Evolutionary conservation across 768 basidiomycete genomes (phyloP).

Genomic region (Lanmaoa pseudosensibilis): DNA sequence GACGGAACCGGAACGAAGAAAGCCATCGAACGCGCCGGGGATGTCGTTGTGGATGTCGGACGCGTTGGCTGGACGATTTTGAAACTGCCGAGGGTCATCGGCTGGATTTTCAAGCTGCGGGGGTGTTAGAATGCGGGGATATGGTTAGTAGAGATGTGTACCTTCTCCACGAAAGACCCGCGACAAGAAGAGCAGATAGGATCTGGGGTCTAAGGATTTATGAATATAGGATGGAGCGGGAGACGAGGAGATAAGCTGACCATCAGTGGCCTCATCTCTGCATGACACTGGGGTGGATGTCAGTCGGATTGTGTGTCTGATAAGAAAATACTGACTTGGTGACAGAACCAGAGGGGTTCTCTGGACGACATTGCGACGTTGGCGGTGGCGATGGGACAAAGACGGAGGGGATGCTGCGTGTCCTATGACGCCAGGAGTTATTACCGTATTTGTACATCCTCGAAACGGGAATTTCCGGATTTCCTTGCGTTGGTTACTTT

Average conservation of each 20-base stretch:
- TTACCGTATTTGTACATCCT: too few species aligned
- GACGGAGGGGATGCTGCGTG: background rate
- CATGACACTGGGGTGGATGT: slow-evolving; percentile 60
- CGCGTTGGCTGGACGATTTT: slow-evolving; percentile 34
- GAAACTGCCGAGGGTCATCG: slow-evolving; percentile 76
- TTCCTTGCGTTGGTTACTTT: too few species aligned
- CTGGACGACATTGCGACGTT: slow-evolving; percentile 52
- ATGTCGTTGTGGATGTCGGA: slow-evolving; percentile 30
- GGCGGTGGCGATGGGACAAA: slow-evolving; percentile 6
- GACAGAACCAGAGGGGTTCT: slow-evolving; percentile 79
- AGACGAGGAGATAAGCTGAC: slow-evolving; percentile 40
- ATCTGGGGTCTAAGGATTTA: slow-evolving; percentile 62
- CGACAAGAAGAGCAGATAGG: slow-evolving; percentile 82
- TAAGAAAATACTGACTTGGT: slow-evolving; percentile 47
- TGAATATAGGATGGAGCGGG: background rate
- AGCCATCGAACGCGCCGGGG: slow-evolving; percentile 44
- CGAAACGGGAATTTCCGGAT: slow-evolving; percentile 19
- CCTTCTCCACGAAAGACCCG: slow-evolving; percentile 83
- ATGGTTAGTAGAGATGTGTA: background rate
- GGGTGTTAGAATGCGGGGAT: background rate
- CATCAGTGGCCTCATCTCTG: slow-evolving; percentile 88
- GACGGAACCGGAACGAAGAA: slow-evolving; percentile 45
- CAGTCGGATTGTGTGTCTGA: slow-evolving; percentile 7
- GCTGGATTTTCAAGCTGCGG: slow-evolving; percentile 68
- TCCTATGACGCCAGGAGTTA: too few species aligned